A percentile compares a stretch with the other conserved stretches of the same genome.
Conservation (phyloP, 257 asterid species). For the Petunia axillaris region DNA sequence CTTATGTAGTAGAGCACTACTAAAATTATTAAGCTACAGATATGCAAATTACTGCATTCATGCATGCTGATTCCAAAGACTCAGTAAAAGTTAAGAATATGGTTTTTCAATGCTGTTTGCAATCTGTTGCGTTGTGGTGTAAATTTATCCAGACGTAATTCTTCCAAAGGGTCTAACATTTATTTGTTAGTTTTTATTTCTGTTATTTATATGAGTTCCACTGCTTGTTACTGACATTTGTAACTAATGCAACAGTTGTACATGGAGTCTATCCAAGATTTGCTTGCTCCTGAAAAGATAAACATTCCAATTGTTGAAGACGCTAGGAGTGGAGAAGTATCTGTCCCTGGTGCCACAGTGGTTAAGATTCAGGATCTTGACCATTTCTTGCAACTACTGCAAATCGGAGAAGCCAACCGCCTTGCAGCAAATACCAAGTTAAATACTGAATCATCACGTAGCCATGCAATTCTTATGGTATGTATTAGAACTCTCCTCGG, state of each 20-base stretch:
- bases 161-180: not conserved
- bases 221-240: slow-evolving; percentile 13
- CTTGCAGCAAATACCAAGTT: slow-evolving; percentile 92
- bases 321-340: slow-evolving; percentile 83
- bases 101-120: not conserved
- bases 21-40: not conserved
- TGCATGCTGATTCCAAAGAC: slow-evolving; percentile 19
- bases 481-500: not conserved
- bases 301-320: slow-evolving; percentile 83
- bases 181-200: slow-evolving; percentile 12
- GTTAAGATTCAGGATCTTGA: slow-evolving; percentile 71
- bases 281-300: slow-evolving; percentile 83
- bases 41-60: slow-evolving; percentile 4
- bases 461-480: slow-evolving; percentile 96
- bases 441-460: slow-evolving; percentile 90
- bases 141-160: not conserved
- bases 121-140: not conserved
- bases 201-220: not conserved
- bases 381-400: slow-evolving; percentile 68
- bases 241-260: slow-evolving; percentile 53
- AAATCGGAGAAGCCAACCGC: slow-evolving; percentile 81
- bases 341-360: slow-evolving; percentile 72
- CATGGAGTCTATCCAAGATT: slow-evolving; percentile 93
- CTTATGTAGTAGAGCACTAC: not conserved
- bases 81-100: not conserved